Evolutionary conservation across 2,329 filamentous ascomycete species (phyloP), one percentile per base, ranked within the genome.

Genomic region (Periconia digitata): DNA sequence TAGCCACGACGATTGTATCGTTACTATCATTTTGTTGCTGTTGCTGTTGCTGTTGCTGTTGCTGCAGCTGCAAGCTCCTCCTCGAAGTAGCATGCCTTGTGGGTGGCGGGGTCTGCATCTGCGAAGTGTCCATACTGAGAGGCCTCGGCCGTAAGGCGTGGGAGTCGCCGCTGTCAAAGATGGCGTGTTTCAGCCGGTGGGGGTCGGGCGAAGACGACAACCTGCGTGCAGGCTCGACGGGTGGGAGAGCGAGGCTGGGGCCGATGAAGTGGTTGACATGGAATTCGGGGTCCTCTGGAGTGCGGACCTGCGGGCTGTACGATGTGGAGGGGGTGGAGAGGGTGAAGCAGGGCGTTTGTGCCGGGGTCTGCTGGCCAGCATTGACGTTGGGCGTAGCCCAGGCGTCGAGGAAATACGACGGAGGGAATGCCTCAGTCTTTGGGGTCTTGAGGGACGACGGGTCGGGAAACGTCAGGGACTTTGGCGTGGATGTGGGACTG

Each of bases 201-300:
- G 76, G 72, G 27, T 70, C 76, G 27, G 83, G 79, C 43, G 85
- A 85, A 15, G 84, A 86, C 13, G 76, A 76, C 37, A 86, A 68
- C 58, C 79, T 78, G 61, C 76, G 76, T 53, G 82, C 79, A 27
- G 80, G 79, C 58, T 85, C 80, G 62, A 85, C 82, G 24, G 83
- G 79, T 50, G 83, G 81, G 47, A 86, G 69, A 46, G 77, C 74
- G 45, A 82, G 69, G 60, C 73, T 79, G 58, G 77, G 76, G 37
- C 79, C 73, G 37, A 80, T 80, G 59, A 82, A 79, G 64, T 86
- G 80, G 58, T 83, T 84, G 59, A 78, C 80, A 82, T 87, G 83
- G 64, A 84, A 78, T 64, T 68, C 62, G 27, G 71, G 71, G 42
- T 74, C 71, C 49, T 73, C 64, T 16, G 70, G 70, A 6, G 60